These are phyloP conservation scores for Rosa chinensis DNA, from an alignment of 306 rosid species.

Conservation along the genomic window DNA sequence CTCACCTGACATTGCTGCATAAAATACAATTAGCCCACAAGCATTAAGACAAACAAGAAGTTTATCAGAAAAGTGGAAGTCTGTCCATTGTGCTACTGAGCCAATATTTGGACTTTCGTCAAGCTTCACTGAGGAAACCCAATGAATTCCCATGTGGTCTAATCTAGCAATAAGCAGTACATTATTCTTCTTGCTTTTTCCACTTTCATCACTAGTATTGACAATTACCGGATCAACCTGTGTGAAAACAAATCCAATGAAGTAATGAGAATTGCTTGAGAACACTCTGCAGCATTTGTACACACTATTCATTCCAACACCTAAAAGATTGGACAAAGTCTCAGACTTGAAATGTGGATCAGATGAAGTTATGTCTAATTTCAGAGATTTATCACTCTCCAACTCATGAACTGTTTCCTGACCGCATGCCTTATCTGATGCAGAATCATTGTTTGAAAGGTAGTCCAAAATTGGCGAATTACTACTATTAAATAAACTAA, in stretches of 20 bases:
- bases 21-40: constrained; percentile 63
- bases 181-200: constrained; percentile 36
- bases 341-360: constrained; percentile 37
- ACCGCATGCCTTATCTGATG: constrained; percentile 36
- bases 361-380: constrained; percentile 31
- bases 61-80: constrained; percentile 74
- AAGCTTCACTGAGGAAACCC: constrained; percentile 74
- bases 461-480: constrained; percentile 44
- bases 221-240: constrained; percentile 35
- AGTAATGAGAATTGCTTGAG: constrained; percentile 68
- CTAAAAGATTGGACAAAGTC: constrained; percentile 50
- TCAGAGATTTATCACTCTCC: constrained; percentile 32
- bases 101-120: constrained; percentile 51
- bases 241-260: constrained; percentile 66
- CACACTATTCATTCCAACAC: constrained; percentile 56
- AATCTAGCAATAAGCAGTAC: constrained; percentile 72
- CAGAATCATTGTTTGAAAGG: constrained; percentile 30
- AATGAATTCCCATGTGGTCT: constrained; percentile 60
- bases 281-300: constrained; percentile 69
- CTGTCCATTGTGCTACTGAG: constrained; percentile 58
- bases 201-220: constrained; percentile 43
- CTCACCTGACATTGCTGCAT: constrained; percentile 69
- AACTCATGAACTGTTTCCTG: constrained; percentile 39
- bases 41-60: constrained; percentile 77
- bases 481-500: constrained; percentile 61